These are phyloP conservation scores for Carex sylvatica DNA, from an alignment of 202 grass and related monocot species.

Conservation along the genomic window DNA sequence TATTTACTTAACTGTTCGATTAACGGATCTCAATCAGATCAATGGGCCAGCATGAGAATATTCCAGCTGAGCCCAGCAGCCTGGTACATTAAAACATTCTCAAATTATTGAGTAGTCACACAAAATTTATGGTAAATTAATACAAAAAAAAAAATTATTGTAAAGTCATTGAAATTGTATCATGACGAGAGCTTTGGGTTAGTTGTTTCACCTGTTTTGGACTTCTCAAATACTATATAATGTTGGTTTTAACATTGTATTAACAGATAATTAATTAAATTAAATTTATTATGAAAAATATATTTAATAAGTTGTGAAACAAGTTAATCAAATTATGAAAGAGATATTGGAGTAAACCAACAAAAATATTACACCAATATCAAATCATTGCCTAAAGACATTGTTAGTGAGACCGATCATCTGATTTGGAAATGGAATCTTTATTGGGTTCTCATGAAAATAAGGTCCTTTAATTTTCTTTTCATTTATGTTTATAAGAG, in stretches of 20 bases:
- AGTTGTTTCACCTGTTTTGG: background rate
- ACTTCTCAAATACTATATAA: background rate
- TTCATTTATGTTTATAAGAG: background rate
- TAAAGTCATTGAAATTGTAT: too few relatives aligned
- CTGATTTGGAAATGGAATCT: too few relatives aligned
- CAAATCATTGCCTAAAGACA: too few relatives aligned
- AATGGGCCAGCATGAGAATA: too few relatives aligned
- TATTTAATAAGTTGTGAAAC: background rate
- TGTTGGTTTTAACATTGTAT: background rate
- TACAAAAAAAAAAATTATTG: background rate
- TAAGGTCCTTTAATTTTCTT: too few relatives aligned
- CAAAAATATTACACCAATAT: background rate
- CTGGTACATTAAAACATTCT: too few relatives aligned
- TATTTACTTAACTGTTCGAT: background rate
- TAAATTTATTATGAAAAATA: background rate
- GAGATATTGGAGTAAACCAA: background rate
- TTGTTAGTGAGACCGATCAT: too few relatives aligned
- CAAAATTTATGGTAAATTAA: background rate
- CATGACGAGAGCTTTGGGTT: background rate
- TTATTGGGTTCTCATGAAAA: too few relatives aligned
- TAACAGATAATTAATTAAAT: background rate
- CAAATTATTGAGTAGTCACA: too few relatives aligned
- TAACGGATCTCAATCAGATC: too few relatives aligned
- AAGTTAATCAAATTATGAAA: background rate
- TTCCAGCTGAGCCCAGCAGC: too few relatives aligned